Conservation (phyloP, 495 filamentous ascomycete genomes). For the Halenospora varia region DNA sequence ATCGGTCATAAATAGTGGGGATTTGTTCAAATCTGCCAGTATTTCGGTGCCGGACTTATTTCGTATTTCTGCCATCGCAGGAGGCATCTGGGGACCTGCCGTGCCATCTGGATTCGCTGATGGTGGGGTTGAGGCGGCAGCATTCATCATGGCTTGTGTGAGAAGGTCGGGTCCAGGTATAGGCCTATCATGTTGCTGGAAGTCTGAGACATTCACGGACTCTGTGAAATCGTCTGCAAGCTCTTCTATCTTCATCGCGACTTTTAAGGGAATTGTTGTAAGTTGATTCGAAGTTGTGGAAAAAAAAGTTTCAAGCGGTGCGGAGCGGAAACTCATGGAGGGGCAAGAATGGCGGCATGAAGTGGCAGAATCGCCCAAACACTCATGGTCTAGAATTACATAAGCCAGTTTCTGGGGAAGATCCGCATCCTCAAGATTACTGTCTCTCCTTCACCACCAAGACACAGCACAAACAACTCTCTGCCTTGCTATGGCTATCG, state of each 20-base stretch:
- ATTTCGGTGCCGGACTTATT: conserved; percentile 68
- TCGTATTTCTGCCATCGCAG: conserved; percentile 47
- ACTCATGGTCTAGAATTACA: not conserved
- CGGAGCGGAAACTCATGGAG: not conserved
- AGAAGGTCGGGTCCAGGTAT: conserved; percentile 12
- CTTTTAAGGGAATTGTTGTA: not conserved
- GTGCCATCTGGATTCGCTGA: conserved; percentile 10
- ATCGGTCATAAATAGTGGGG: conserved; percentile 92
- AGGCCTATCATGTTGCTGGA: not conserved
- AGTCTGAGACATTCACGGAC: conserved; percentile 13
- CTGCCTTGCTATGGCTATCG: too few relatives aligned
- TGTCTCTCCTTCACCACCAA: too few relatives aligned
- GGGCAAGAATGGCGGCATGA: not conserved
- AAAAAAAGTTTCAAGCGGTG: not conserved
- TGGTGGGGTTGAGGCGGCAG: conserved; percentile 4
- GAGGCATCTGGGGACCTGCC: conserved; percentile 26
- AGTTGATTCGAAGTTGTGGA: not conserved
- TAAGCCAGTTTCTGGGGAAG: not conserved
- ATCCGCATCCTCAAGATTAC: not conserved
- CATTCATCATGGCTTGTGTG: conserved; percentile 19
- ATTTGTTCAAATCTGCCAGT: conserved; percentile 68
- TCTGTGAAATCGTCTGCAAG: conserved; percentile 27
- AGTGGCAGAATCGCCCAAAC: conserved; percentile 9
- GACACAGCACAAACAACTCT: too few relatives aligned
- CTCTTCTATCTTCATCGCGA: conserved; percentile 40